Percentiles rank a stretch among this genome's conserved stretches.
phyloP scores from a whole-genome alignment of 306 rosid genomes.

The Rubus parviflorus region DNA sequence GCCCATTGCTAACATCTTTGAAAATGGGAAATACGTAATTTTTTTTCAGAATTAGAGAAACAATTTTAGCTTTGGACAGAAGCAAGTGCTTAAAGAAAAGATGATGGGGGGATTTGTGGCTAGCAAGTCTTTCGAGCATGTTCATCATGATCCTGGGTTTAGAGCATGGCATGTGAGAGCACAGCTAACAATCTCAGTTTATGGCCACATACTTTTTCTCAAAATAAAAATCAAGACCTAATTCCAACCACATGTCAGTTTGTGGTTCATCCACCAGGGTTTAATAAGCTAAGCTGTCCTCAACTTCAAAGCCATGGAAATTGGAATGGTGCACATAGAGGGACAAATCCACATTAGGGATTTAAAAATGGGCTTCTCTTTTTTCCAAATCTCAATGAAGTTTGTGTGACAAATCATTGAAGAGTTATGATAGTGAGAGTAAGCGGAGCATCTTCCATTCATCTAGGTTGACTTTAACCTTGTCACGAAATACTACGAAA shows the following conservation, averaged over 20 bases:
- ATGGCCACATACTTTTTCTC: conserved; percentile 4
- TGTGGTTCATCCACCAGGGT: neutral
- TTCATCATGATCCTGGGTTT: conserved; percentile 13
- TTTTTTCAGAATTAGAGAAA: conserved; percentile 26
- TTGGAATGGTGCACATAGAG: neutral
- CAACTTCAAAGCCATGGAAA: conserved; percentile 1
- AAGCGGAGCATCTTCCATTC: too few relatives aligned
- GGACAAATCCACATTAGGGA: conserved; percentile 6
- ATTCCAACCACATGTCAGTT: neutral
- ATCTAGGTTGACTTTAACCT: too few relatives aligned
- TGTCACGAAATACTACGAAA: too few relatives aligned
- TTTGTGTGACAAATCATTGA: conserved; percentile 1
- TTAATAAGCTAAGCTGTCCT: neutral
- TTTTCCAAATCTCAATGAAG: neutral
- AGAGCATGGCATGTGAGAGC: conserved; percentile 44
- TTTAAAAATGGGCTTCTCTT: neutral
- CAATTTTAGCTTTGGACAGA: neutral
- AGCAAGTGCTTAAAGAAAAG: conserved; percentile 24
- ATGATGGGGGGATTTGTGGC: conserved; percentile 36
- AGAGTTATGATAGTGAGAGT: conserved; percentile 1
- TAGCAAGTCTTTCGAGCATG: conserved; percentile 10
- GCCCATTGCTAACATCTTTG: neutral
- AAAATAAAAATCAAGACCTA: neutral
- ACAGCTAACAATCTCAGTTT: conserved; percentile 23
- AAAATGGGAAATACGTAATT: neutral